These are phyloP conservation scores for Neonectria hederae DNA, from an alignment of 2,329 filamentous ascomycete species.

Conservation along the genomic window DNA sequence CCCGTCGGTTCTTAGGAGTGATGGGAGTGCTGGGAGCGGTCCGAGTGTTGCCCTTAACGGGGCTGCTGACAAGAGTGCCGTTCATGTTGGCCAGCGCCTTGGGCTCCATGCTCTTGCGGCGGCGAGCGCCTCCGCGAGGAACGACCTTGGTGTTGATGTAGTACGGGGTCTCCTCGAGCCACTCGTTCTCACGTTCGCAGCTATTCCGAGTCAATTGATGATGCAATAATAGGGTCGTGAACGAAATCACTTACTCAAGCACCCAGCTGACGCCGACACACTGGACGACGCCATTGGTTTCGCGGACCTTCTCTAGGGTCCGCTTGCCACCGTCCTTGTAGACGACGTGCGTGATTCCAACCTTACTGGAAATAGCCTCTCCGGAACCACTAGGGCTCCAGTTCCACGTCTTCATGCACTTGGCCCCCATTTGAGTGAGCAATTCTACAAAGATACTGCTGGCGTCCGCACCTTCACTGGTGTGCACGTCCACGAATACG, in stretches of 20 bases:
- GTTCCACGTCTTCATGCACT: constrained; percentile 78
- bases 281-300: constrained; percentile 77
- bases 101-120: constrained; percentile 85
- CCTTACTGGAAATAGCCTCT: constrained; percentile 57
- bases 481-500: constrained; percentile 86
- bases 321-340: constrained; percentile 87
- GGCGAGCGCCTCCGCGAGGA: constrained; percentile 75
- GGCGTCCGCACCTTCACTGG: constrained; percentile 81
- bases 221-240: neutral
- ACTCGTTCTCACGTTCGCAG: constrained; percentile 79
- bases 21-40: constrained; percentile 58
- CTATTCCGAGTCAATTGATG: constrained; percentile 54
- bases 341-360: constrained; percentile 87
- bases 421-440: constrained; percentile 82
- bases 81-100: constrained; percentile 75
- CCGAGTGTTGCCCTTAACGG: constrained; percentile 47
- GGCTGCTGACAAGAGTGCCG: constrained; percentile 64
- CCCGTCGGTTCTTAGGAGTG: constrained; percentile 62
- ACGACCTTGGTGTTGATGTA: constrained; percentile 72
- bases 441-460: constrained; percentile 84
- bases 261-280: constrained; percentile 92
- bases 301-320: constrained; percentile 82
- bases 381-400: constrained; percentile 68
- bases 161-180: constrained; percentile 78
- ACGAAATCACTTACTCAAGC: constrained; percentile 73